Percentiles rank a stretch among this genome's conserved stretches.
Conservation (phyloP, 371 early-diverging fungal species). For the Cokeromyces recurvatus region DNA sequence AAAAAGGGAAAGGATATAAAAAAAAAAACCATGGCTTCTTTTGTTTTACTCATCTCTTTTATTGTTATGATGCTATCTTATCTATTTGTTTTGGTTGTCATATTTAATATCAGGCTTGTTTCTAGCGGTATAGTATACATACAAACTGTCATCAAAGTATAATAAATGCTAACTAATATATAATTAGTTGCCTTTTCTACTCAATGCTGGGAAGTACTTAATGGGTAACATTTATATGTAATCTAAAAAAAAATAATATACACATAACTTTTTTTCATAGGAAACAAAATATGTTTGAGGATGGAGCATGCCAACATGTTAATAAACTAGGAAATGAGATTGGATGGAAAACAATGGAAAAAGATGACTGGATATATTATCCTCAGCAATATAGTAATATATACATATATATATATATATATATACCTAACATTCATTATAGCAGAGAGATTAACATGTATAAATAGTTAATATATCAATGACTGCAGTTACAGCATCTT, state of each 20-base stretch:
- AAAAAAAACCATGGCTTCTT: too few relatives aligned
- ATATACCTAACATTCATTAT: neutral
- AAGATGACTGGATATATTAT: slow-evolving; percentile 45
- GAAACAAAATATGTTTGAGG: slow-evolving; percentile 35
- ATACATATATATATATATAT: too few relatives aligned
- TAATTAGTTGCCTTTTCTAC: slow-evolving; percentile 23
- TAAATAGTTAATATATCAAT: slow-evolving; percentile 31
- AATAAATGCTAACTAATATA: too few relatives aligned
- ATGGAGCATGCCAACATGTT: slow-evolving; percentile 26
- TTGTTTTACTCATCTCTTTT: too few relatives aligned
- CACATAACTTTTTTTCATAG: slow-evolving; percentile 7
- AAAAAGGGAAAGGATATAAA: too few relatives aligned
- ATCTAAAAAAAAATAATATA: neutral
- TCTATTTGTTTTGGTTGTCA: too few relatives aligned
- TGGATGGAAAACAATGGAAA: slow-evolving; percentile 32
- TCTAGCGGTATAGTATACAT: too few relatives aligned
- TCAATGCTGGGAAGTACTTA: slow-evolving; percentile 23
- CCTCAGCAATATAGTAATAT: slow-evolving; percentile 35
- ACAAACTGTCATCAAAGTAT: too few relatives aligned
- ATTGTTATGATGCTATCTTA: too few relatives aligned
- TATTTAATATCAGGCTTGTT: too few relatives aligned
- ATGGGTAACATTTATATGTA: slow-evolving; percentile 4
- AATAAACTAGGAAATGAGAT: slow-evolving; percentile 11
- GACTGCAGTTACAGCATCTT: slow-evolving; percentile 16
- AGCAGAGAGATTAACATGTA: neutral